These are phyloP conservation scores for Yamadazyma triangularis DNA, from an alignment of 1,139 yeast genomes.

Conservation along the genomic window DNA sequence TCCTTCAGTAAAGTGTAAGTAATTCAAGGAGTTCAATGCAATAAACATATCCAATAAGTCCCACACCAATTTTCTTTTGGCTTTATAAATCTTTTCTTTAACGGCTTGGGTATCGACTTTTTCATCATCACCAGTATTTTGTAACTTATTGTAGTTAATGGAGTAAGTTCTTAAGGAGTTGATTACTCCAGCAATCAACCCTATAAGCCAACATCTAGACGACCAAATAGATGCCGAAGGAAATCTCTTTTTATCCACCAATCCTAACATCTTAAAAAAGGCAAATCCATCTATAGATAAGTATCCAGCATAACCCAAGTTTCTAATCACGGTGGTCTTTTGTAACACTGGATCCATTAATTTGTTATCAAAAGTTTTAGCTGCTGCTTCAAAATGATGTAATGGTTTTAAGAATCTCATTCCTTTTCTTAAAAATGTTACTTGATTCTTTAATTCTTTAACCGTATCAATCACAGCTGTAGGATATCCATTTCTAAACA, in stretches of 20 bases:
- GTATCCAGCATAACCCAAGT: conserved; percentile 72
- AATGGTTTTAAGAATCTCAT: conserved; percentile 84
- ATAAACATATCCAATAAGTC: conserved; percentile 73
- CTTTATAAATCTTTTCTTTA: conserved; percentile 31
- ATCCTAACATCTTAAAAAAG: conserved; percentile 57
- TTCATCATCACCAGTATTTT: conserved; percentile 21
- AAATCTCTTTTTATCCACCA: conserved; percentile 31
- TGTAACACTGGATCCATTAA: conserved; percentile 62
- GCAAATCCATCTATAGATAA: conserved; percentile 69
- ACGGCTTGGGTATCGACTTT: conserved; percentile 26
- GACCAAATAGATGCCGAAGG: conserved; percentile 37
- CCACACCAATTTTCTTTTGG: conserved; percentile 70
- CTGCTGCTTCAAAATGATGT: conserved; percentile 66
- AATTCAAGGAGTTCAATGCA: conserved; percentile 65
- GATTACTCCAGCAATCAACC: conserved; percentile 58
- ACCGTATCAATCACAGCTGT: conserved; percentile 47
- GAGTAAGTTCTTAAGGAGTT: conserved; percentile 47
- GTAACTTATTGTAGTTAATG: conserved; percentile 22
- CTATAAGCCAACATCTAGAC: conserved; percentile 75
- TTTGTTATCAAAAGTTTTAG: conserved; percentile 67
- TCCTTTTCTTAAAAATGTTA: conserved; percentile 75
- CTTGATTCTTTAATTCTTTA: conserved; percentile 50
- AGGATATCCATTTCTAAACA: conserved; percentile 57
- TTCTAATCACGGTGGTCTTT: conserved; percentile 56
- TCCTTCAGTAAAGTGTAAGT: conserved; percentile 69